Conservation (phyloP, 2,329 filamentous ascomycete species). For the Cladobotryum protrusum region DNA sequence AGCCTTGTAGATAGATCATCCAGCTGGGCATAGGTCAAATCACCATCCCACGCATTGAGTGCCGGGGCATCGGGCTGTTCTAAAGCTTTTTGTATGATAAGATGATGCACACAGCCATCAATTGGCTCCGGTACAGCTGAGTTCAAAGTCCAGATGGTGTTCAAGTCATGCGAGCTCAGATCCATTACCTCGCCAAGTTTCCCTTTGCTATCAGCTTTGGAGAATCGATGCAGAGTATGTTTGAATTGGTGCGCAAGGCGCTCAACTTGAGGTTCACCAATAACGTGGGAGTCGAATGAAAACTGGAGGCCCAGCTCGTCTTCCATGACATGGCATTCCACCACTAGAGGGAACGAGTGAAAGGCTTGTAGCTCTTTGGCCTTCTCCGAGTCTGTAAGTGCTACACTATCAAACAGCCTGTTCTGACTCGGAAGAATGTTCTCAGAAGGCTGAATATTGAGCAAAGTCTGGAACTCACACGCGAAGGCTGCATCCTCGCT, state of each 20-base stretch:
- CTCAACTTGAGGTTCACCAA: no score
- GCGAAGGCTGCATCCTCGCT: no score
- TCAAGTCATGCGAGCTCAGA: neutral
- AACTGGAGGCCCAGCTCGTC: no score
- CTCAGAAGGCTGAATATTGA: no score
- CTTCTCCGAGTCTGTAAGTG: neutral
- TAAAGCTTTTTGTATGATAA: neutral
- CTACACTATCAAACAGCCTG: slow-evolving; percentile 12
- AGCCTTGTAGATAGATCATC: slow-evolving; percentile 4
- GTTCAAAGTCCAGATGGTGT: neutral
- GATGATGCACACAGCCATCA: neutral
- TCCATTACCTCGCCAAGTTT: neutral
- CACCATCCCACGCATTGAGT: slow-evolving; percentile 8
- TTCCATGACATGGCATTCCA: no score
- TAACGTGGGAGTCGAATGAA: no score
- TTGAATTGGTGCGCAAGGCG: no score
- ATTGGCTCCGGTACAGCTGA: neutral
- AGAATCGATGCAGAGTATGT: no score
- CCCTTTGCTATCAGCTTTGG: no score
- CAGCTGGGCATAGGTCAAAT: slow-evolving; percentile 7
- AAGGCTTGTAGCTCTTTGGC: neutral
- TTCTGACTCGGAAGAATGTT: no score
- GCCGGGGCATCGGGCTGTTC: neutral
- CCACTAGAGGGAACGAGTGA: no score
- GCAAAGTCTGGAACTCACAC: no score